A percentile compares a stretch with the other conserved stretches of the same genome.
Conservation (phyloP, 1,284 basidiomycete species). For the Mycena citricolor region DNA sequence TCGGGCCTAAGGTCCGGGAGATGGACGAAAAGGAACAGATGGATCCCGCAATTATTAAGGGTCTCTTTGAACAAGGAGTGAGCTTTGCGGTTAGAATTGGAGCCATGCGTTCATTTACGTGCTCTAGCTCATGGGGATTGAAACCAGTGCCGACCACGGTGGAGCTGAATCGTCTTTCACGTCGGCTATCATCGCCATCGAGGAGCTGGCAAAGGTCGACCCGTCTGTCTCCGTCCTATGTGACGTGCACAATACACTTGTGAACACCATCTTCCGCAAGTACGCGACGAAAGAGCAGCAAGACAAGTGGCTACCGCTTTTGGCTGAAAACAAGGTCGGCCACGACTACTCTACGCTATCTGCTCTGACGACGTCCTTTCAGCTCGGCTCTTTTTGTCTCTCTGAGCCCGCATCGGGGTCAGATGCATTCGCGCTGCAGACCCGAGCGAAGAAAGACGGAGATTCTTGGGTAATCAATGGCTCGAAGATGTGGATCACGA, state of each 20-base stretch:
- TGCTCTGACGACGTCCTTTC: conserved; percentile 2
- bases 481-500: conserved; percentile 99
- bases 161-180: conserved; percentile 94
- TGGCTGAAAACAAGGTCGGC: conserved; percentile 73
- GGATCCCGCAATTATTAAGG: conserved; percentile 88
- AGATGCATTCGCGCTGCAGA: conserved; percentile 96
- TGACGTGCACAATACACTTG: conserved; percentile 98
- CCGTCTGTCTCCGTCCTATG: conserved; percentile 96
- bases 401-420: conserved; percentile 93
- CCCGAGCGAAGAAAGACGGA: conserved; percentile 85
- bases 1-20: conserved; percentile 88
- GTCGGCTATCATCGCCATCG: conserved; percentile 94
- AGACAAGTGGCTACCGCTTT: conserved; percentile 86
- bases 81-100: conserved; percentile 37
- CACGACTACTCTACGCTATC: not conserved
- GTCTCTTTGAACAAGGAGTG: conserved; percentile 94
- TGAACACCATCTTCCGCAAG: conserved; percentile 92
- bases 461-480: conserved; percentile 88
- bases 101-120: not conserved
- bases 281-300: conserved; percentile 86
- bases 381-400: conserved; percentile 96
- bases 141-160: conserved; percentile 82
- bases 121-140: conserved; percentile 91
- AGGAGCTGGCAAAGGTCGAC: conserved; percentile 96
- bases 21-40: conserved; percentile 99